Evolutionary conservation across 179 eudicot species (phyloP), one percentile per base, ranked within the genome.

Genomic region (Vitellaria paradoxa): DNA sequence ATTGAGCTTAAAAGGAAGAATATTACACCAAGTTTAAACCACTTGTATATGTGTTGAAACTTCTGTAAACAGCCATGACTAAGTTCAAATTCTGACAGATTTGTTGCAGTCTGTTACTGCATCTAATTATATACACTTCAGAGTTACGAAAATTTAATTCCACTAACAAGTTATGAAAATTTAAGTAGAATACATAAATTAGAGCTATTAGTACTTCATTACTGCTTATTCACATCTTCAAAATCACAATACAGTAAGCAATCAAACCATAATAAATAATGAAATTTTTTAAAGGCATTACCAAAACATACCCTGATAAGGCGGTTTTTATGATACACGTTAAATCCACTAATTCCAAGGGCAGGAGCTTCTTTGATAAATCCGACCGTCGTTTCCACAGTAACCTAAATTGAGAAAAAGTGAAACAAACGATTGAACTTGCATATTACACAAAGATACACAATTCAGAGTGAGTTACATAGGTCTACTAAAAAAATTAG

Each of bases 321-420:
- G 59, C 99, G 97, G 83, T 96, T 96, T 86, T 96, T 96, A 79
- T 96, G 97, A 91, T 96, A 96, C 17, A 96, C 92, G 57, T 96
- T 96, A 79, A 88, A 96, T 76, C 99, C 99, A 78, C 84, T 82
- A 59, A 96, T 84, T 73, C 79, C 76, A 81, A 95, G 85, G 60
- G 88, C 85, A 76, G 99, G 98, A 61, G 94, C 94, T 91, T 92
- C 97, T 86, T 91, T 92, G 63, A 94, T 85, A 84, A 96, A 92
- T 68, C 99, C 99, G 73, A 96, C 77, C 21, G 92, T 90, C 45
- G 93, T 85, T 81, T 86, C 86, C 74, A 91, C 92, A 21, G 73
- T 45, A 61, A 85, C 94, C 99, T 96, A 75, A 7, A 81, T 52
- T 68, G 86, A 59, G 76, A 77, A 42, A 5, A 56, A 73, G 57